Percentiles rank a stretch among this genome's conserved stretches.
phyloP scores from a whole-genome alignment of 2,329 filamentous ascomycete species.

The Raffaelea albimanens region DNA sequence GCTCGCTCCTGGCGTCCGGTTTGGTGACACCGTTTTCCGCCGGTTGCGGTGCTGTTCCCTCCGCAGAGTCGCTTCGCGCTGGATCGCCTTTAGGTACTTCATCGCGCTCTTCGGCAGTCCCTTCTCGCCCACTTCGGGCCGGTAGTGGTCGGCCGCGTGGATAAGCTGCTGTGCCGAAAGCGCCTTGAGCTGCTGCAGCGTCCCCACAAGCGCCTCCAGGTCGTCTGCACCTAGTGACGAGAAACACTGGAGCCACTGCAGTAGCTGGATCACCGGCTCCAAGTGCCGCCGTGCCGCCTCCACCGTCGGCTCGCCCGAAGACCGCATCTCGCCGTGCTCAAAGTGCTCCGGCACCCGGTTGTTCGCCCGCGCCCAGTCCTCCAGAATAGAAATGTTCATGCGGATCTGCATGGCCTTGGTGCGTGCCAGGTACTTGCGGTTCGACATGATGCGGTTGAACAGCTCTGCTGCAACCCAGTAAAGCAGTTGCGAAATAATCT shows the following conservation, averaged over 20 bases:
- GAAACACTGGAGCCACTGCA: slow-evolving; percentile 98
- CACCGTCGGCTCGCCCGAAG: slow-evolving; percentile 76
- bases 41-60: slow-evolving; percentile 40
- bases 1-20: slow-evolving; percentile 14
- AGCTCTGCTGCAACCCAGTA: slow-evolving; percentile 96
- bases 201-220: slow-evolving; percentile 77
- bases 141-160: slow-evolving; percentile 85
- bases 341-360: slow-evolving; percentile 93
- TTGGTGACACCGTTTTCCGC: slow-evolving; percentile 37
- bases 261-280: slow-evolving; percentile 79
- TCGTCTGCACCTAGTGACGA: slow-evolving; percentile 82
- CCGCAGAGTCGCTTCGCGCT: slow-evolving; percentile 60
- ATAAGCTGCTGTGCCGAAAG: slow-evolving; percentile 82
- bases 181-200: slow-evolving; percentile 77
- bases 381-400: slow-evolving; percentile 92
- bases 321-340: slow-evolving; percentile 79
- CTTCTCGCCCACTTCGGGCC: slow-evolving; percentile 92
- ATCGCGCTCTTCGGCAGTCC: slow-evolving; percentile 77
- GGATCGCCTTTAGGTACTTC: slow-evolving; percentile 74
- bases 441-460: slow-evolving; percentile 97
- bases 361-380: slow-evolving; percentile 92
- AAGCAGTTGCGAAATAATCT: slow-evolving; percentile 83
- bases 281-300: slow-evolving; percentile 79
- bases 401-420: slow-evolving; percentile 99
- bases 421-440: slow-evolving; percentile 83